Evolutionary conservation across 129 eudicot species (phyloP), one percentile per base, ranked within the genome.

Genomic region (Flaveria bidentis): DNA sequence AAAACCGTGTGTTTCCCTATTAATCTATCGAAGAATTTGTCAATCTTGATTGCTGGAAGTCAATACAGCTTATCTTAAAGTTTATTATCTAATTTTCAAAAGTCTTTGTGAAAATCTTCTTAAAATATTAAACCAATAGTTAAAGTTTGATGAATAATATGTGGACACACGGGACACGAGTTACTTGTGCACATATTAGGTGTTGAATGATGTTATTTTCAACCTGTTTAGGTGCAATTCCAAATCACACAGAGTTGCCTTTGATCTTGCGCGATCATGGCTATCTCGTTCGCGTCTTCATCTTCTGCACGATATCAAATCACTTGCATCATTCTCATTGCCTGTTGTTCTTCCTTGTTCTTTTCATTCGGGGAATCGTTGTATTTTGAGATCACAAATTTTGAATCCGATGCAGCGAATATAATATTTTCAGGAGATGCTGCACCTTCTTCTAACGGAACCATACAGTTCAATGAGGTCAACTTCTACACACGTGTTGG

Each of bases 191-290:
- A 36, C 41, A 22, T 22, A 15, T 10, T 12, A 20, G 12, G 47
- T 45, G 49, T 68, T 68, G 5, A 5, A 44, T 15, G 36, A 22
- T 20, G 9, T 6, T 3, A 16, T 18, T 4, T 46, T 46, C 10
- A 15, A 22, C 41, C 50, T 46, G 57, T 20, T 69, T 69, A 69
- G 85, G 56, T 78, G 84, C 69, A 83, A 83, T 2, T 45, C 7
- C 41, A 36, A 5, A 17, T 66, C 76, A 28, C 45, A 63, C 4
- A 30, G 6, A 67, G 22, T 11, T 67, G 5, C 64, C 18, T 28
- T 15, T 51, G 60, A 14, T 47, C 41, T 72, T 1, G 17, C 53
- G 15, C 20, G 22, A 41, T 23, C 68, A 73, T 73, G 78, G 55
- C 53, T 57, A n/a, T 58, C 64, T 71, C 11, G 30, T 71, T 71